Conservation (phyloP, 805 yeast genomes). For the Wickerhamiella sergipiensis region DNA sequence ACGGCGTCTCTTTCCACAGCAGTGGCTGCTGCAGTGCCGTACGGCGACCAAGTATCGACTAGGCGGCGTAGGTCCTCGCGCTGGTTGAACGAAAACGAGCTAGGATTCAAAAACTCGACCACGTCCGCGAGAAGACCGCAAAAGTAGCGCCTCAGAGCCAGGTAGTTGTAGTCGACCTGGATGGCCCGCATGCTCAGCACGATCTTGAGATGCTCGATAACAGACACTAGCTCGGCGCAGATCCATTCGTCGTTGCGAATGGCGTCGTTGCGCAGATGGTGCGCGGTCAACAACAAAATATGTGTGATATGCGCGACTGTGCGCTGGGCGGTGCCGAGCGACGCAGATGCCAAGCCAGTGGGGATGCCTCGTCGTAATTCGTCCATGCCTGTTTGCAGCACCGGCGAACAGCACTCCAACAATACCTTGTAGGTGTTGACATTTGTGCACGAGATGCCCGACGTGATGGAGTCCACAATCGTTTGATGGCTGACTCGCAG, state of each 20-base stretch:
- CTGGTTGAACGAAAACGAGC: constrained; percentile 10
- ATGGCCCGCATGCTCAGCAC: constrained; percentile 28
- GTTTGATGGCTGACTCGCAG: constrained; percentile 53
- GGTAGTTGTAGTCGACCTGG: constrained; percentile 42
- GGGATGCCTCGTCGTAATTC: constrained; percentile 14
- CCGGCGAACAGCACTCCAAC: constrained; percentile 57
- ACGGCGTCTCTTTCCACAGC: constrained; percentile 58
- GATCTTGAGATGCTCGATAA: constrained; percentile 12
- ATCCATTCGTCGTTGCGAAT: constrained; percentile 57
- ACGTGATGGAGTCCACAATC: constrained; percentile 74
- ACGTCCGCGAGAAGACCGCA: constrained; percentile 69
- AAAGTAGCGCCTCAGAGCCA: constrained; percentile 67
- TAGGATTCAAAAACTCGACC: constrained; percentile 28
- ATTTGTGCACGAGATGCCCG: constrained; percentile 80
- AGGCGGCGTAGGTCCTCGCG: constrained; percentile 58
- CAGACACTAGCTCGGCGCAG: constrained; percentile 40
- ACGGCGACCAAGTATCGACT: constrained; percentile 90
- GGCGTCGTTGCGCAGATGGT: constrained; percentile 38
- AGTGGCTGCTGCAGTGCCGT: constrained; percentile 49
- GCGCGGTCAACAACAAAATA: constrained; percentile 55
- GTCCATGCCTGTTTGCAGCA: constrained; percentile 38
- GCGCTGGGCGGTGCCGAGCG: constrained; percentile 9
- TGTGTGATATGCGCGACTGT: constrained; percentile 68
- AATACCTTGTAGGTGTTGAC: constrained; percentile 77
- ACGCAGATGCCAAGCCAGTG: neutral